Conservation (phyloP, 306 rosid species). For the Adenanthera pavonina region DNA sequence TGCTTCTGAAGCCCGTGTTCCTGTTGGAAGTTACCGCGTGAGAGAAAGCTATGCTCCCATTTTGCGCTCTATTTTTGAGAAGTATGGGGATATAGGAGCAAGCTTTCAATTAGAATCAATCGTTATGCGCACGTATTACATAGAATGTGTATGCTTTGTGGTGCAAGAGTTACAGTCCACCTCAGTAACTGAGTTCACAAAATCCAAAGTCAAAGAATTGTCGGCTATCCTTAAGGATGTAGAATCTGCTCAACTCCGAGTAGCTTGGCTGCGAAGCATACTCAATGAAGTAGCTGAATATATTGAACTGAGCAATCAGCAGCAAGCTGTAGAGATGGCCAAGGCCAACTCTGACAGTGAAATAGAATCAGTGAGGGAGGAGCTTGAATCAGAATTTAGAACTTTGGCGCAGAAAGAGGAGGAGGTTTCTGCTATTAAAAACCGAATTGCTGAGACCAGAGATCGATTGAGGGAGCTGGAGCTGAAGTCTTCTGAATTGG, state of each 20-base stretch:
- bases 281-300: slow-evolving; percentile 58
- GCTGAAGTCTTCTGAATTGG: slow-evolving; percentile 56
- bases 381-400: slow-evolving; percentile 61
- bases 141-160: slow-evolving; percentile 81
- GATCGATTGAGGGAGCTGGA: slow-evolving; percentile 68
- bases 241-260: slow-evolving; percentile 66
- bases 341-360: slow-evolving; percentile 57
- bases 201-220: slow-evolving; percentile 69
- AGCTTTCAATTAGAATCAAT: slow-evolving; percentile 74
- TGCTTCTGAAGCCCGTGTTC: slow-evolving; percentile 61
- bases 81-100: slow-evolving; percentile 82
- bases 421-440: slow-evolving; percentile 58
- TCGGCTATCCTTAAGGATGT: slow-evolving; percentile 83
- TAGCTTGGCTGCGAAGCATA: slow-evolving; percentile 65
- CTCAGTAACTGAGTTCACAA: slow-evolving; percentile 50
- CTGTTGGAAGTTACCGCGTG: slow-evolving; percentile 72
- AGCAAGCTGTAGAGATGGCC: slow-evolving; percentile 47
- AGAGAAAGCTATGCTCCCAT: slow-evolving; percentile 69
- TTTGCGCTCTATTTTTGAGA: slow-evolving; percentile 63
- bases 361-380: slow-evolving; percentile 54
- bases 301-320: slow-evolving; percentile 56
- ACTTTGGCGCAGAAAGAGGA: slow-evolving; percentile 65
- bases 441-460: slow-evolving; percentile 52
- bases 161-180: slow-evolving; percentile 71
- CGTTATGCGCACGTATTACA: slow-evolving; percentile 77